Evolutionary conservation across 495 filamentous ascomycete genomes (phyloP).

Genomic region (Trichoderma parareesei): DNA sequence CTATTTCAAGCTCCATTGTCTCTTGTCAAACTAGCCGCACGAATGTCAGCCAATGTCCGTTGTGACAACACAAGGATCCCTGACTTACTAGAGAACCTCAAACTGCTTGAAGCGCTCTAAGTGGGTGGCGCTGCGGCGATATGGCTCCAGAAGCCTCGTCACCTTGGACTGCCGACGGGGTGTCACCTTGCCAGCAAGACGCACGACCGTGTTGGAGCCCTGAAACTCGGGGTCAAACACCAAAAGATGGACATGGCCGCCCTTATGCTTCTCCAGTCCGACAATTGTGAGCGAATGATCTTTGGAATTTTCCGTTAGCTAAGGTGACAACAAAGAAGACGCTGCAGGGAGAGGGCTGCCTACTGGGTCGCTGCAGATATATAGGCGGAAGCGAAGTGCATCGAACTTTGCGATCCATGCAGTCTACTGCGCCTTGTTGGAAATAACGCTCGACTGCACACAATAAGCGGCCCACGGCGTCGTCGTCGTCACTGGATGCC

Average conservation of each 20-base stretch:
- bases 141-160: conserved; percentile 54
- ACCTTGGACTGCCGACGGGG: conserved; percentile 36
- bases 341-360: conserved; percentile 6
- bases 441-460: conserved; percentile 73
- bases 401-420: conserved; percentile 45
- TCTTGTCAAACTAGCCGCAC: not conserved
- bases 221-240: conserved; percentile 88
- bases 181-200: conserved; percentile 39
- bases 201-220: conserved; percentile 54
- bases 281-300: conserved; percentile 92
- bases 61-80: not conserved
- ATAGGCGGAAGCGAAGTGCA: conserved; percentile 69
- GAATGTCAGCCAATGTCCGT: not conserved
- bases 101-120: conserved; percentile 65
- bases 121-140: conserved; percentile 59
- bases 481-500: conserved; percentile 9
- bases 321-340: not conserved
- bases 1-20: not conserved
- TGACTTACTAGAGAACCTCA: conserved; percentile 64
- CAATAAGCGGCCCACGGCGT: conserved; percentile 33
- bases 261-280: conserved; percentile 62
- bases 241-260: conserved; percentile 63
- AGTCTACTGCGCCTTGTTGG: conserved; percentile 32
- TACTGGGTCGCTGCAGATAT: conserved; percentile 82
- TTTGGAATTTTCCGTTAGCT: conserved; percentile 15